phyloP scores from a whole-genome alignment of 805 yeast genomes.

The Torulaspora franciscae region DNA sequence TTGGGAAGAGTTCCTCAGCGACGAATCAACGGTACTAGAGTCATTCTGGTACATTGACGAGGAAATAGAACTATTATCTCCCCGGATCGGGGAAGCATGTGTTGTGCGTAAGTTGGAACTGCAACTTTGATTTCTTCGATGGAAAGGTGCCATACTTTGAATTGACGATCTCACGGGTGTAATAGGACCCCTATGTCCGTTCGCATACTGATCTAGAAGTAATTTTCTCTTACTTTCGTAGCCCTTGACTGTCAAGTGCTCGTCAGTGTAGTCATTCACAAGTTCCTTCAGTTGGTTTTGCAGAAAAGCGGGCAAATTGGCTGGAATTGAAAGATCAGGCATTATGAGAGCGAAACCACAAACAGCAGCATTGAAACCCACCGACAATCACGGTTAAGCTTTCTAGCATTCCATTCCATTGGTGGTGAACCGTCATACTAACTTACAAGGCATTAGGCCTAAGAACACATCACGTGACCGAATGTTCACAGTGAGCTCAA shows the following conservation, averaged over 20 bases:
- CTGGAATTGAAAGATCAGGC: conserved; percentile 45
- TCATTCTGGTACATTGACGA: conserved; percentile 14
- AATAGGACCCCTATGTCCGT: conserved; percentile 9
- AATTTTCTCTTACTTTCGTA: conserved; percentile 51
- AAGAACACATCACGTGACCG: too few relatives aligned
- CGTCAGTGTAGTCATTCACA: conserved; percentile 54
- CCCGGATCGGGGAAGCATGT: conserved; percentile 3
- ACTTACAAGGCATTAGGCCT: too few relatives aligned
- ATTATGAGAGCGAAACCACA: not conserved
- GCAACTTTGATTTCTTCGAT: conserved; percentile 13
- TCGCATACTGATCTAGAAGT: conserved; percentile 21
- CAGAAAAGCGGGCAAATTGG: conserved; percentile 36
- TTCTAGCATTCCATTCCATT: too few relatives aligned
- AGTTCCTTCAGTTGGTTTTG: conserved; percentile 41
- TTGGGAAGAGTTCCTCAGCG: conserved; percentile 2
- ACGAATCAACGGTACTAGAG: conserved; percentile 3
- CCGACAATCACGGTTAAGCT: too few relatives aligned
- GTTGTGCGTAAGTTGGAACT: conserved; percentile 9
- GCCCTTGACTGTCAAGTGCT: conserved; percentile 70
- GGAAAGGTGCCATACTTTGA: conserved; percentile 2
- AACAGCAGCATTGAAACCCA: not conserved
- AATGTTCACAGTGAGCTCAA: too few relatives aligned
- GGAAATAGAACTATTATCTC: conserved; percentile 35
- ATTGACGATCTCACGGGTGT: conserved; percentile 11
- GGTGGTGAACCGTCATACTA: too few relatives aligned